Base-by-base conservation (phyloP, 495 filamentous ascomycete genomes). In the Xylaria nigripes region DNA sequence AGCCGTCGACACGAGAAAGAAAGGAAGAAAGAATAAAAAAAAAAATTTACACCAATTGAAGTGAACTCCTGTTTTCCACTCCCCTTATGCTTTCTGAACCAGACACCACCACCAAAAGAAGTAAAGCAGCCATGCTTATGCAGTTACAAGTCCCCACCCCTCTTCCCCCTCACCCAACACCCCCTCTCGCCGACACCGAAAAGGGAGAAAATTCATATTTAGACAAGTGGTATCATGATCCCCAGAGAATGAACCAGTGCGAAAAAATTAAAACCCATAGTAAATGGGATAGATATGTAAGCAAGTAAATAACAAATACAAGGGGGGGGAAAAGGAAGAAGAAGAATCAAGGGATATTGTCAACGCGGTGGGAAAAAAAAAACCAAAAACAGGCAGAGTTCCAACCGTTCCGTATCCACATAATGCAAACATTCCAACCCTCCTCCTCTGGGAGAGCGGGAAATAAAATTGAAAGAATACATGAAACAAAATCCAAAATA, bases 221-320 rank as follows among this genome's bases (percentile, higher is more conserved):
- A 24, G 24, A 53, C 50, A 58, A 57, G 55, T 30, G 56, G 56
- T 44, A 57, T 54, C 34, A 58, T 46, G 45, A 54, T 49, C 34
- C 53, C 50, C 27, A 59, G 13, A 3, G 48, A 41, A 51, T 21
- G 42, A 2, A 15, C 48, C 34, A 61, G 50, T 52, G 57, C 62
- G 23, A 45, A 18, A 18, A 16, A 47, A 9, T 5, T 13, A 15
- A 9, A 19, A 52, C 48, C 27, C 49, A 18, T 27, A 54, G 55
- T n/a, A 25, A 59, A 9, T 4, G 27, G 27, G 27, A 29, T 29
- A 9, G 27, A 29, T 29, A 29, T 4, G 27, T 29, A 29, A 9
- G 9, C 19, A 9, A 57, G 24, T 16, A 55, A 59, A 41, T 59
- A 38, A 30, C 5, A 48, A 29, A 47, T 10, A 8, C 6, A 32